These are phyloP conservation scores for Lantana camara DNA, from an alignment of 257 asterid species.

Conservation along the genomic window DNA sequence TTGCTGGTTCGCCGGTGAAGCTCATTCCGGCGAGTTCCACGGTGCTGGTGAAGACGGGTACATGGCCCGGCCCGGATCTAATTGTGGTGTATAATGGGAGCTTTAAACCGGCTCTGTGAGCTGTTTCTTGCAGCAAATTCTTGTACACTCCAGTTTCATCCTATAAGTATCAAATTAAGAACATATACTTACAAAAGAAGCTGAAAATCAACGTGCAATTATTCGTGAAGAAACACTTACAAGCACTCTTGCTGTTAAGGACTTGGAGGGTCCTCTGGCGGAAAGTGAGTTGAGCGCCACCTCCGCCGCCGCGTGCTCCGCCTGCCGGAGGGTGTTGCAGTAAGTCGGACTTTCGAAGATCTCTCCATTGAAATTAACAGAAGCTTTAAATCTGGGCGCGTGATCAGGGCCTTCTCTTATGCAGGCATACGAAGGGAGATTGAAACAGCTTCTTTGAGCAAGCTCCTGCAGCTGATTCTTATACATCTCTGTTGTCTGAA, in stretches of 20 bases:
- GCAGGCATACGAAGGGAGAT: slow-evolving; percentile 49
- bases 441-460: slow-evolving; percentile 57
- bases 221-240: slow-evolving; percentile 25
- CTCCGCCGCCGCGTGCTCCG: slow-evolving; percentile 66
- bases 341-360: slow-evolving; percentile 39
- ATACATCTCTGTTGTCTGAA: slow-evolving; percentile 39
- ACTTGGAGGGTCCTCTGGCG: slow-evolving; percentile 49
- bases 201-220: not conserved
- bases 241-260: slow-evolving; percentile 57
- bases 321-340: slow-evolving; percentile 49
- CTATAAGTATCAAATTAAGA: slow-evolving; percentile 7
- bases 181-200: not conserved
- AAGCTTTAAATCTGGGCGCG: slow-evolving; percentile 55
- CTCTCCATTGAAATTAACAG: slow-evolving; percentile 54
- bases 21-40: slow-evolving; percentile 51
- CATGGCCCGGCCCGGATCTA: slow-evolving; percentile 52
- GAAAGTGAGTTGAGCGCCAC: slow-evolving; percentile 58
- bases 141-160: slow-evolving; percentile 61
- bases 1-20: slow-evolving; percentile 53
- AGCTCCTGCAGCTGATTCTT: slow-evolving; percentile 56
- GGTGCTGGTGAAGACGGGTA: slow-evolving; percentile 49
- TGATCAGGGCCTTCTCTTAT: slow-evolving; percentile 58
- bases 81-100: slow-evolving; percentile 48
- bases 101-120: slow-evolving; percentile 51
- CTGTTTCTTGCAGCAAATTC: slow-evolving; percentile 53